These are phyloP conservation scores for Tieghemostelium lacteum DNA, from an alignment of 78 protist species.

Conservation along the genomic window DNA sequence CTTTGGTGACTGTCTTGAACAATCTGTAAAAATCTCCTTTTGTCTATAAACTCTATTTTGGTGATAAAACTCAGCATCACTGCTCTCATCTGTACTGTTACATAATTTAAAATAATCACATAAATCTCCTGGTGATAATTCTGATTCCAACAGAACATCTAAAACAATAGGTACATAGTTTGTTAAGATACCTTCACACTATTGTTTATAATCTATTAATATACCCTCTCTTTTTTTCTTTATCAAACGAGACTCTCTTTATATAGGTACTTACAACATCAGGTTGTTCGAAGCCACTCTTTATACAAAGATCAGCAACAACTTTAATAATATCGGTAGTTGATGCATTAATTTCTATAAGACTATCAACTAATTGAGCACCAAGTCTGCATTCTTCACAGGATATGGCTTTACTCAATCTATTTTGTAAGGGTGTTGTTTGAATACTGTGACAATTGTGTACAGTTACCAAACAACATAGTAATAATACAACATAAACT, in stretches of 20 bases:
- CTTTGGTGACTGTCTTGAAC: constrained; percentile 20
- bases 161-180: constrained; percentile 43
- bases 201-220: background rate
- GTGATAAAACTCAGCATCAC: too few relatives aligned
- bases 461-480: too few relatives aligned
- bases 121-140: constrained; percentile 33
- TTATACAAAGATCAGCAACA: constrained; percentile 34
- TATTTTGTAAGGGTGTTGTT: too few relatives aligned
- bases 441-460: too few relatives aligned
- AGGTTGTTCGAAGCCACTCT: constrained; percentile 16
- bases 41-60: too few relatives aligned
- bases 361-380: background rate
- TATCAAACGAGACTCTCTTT: background rate
- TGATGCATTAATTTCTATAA: constrained; percentile 39
- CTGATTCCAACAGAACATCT: constrained; percentile 35
- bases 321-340: constrained; percentile 14
- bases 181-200: constrained; percentile 59
- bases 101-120: constrained; percentile 21
- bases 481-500: too few relatives aligned
- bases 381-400: background rate
- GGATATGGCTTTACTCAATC: background rate
- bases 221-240: background rate
- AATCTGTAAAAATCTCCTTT: background rate
- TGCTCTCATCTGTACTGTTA: background rate
- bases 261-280: constrained; percentile 52